A percentile compares a stretch with the other conserved stretches of the same genome.
These are phyloP conservation scores for Caloboletus inedulis DNA, from an alignment of 1,284 basidiomycete species.

Conservation along the genomic window DNA sequence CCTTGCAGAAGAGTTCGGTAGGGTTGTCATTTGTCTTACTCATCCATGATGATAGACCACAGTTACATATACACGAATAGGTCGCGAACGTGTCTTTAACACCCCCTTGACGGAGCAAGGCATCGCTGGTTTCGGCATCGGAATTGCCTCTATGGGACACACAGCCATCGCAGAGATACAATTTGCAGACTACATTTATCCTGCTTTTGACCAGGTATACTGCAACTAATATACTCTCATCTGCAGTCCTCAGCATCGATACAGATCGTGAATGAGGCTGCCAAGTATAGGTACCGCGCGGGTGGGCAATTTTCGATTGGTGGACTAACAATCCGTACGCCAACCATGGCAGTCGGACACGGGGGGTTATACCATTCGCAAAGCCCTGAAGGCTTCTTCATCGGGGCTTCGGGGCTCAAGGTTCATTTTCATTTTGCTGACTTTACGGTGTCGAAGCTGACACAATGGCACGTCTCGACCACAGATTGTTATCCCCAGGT, in stretches of 20 bases:
- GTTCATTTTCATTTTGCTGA: slow-evolving; percentile 39
- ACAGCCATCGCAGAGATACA: slow-evolving; percentile 95
- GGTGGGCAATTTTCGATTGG: slow-evolving; percentile 84
- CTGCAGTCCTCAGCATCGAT: slow-evolving; percentile 8
- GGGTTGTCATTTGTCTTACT: slow-evolving; percentile 12
- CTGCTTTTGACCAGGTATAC: slow-evolving; percentile 85
- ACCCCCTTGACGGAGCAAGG: slow-evolving; percentile 93
- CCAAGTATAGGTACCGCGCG: slow-evolving; percentile 89
- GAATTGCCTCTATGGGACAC: slow-evolving; percentile 88
- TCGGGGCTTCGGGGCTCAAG: slow-evolving; percentile 88
- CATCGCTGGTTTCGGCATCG: slow-evolving; percentile 93
- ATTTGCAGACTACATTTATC: slow-evolving; percentile 84
- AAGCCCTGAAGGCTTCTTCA: slow-evolving; percentile 91
- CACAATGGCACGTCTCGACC: not conserved
- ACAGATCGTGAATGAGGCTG: slow-evolving; percentile 93
- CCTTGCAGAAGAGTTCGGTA: slow-evolving; percentile 89
- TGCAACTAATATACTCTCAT: not conserved
- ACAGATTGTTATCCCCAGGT: slow-evolving; percentile 86
- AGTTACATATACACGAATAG: slow-evolving; percentile 37
- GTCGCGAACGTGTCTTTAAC: slow-evolving; percentile 91
- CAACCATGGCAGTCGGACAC: slow-evolving; percentile 89
- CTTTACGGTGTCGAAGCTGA: not conserved
- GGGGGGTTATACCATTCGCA: slow-evolving; percentile 94
- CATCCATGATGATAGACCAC: slow-evolving; percentile 5
- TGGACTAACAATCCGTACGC: slow-evolving; percentile 82